A percentile compares a stretch with the other conserved stretches of the same genome.
Conservation (phyloP, 768 basidiomycete genomes). For the Lyophyllum atratum region DNA sequence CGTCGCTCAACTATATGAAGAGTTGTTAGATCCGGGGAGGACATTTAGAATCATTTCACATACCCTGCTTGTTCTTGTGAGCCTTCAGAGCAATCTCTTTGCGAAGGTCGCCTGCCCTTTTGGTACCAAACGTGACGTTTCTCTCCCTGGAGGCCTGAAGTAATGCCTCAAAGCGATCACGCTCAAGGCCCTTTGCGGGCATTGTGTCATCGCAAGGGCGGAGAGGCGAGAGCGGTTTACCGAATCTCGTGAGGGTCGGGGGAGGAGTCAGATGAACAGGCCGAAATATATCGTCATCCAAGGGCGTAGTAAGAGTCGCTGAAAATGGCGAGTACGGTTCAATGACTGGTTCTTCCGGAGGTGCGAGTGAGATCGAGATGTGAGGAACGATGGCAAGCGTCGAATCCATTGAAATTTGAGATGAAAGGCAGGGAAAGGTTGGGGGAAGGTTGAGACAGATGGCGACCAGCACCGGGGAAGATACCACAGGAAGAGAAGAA, state of each 20-base stretch:
- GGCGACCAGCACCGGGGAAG: conserved; percentile 55
- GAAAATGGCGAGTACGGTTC: conserved; percentile 70
- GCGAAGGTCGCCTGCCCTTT: conserved; percentile 59
- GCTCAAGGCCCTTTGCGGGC: conserved; percentile 56
- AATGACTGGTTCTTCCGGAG: conserved; percentile 47
- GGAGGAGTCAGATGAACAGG: conserved; percentile 61
- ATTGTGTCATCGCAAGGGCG: conserved; percentile 38
- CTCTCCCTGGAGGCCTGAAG: conserved; percentile 63
- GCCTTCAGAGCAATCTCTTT: conserved; percentile 75
- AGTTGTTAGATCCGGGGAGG: conserved; percentile 2
- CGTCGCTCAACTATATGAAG: conserved; percentile 66
- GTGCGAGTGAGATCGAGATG: conserved; percentile 71
- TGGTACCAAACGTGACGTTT: conserved; percentile 44
- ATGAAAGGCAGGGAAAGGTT: too few relatives aligned
- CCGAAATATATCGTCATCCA: conserved; percentile 55
- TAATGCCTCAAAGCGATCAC: conserved; percentile 62
- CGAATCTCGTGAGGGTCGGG: conserved; percentile 44
- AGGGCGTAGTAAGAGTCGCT: conserved; percentile 27
- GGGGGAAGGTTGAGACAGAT: conserved; percentile 29
- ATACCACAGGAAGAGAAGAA: not conserved
- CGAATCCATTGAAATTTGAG: conserved; percentile 39
- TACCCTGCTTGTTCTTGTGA: conserved; percentile 76
- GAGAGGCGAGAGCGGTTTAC: conserved; percentile 51
- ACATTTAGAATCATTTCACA: conserved; percentile 22
- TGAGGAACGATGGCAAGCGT: conserved; percentile 54